These are phyloP conservation scores for Russula abietina DNA, from an alignment of 768 basidiomycete species.

Conservation along the genomic window DNA sequence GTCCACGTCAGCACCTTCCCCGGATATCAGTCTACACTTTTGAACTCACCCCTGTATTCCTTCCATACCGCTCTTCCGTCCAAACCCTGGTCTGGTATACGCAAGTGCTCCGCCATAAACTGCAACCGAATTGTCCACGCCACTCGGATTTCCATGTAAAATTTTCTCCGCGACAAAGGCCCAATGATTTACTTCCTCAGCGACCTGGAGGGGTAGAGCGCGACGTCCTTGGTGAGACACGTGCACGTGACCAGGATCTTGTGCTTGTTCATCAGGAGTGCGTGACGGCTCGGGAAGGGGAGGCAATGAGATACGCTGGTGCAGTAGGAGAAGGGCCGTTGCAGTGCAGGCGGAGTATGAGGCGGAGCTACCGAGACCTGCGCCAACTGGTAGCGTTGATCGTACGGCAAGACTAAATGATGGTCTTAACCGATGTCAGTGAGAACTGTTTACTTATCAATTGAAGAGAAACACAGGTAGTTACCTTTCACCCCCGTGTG, in stretches of 20 bases:
- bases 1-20: not conserved
- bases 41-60: conserved; percentile 65
- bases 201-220: conserved; percentile 54
- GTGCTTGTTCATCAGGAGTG: conserved; percentile 22
- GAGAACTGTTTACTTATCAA: not conserved
- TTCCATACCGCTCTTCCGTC: conserved; percentile 76
- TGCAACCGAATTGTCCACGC: conserved; percentile 93
- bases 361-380: conserved; percentile 95
- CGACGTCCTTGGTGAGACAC: conserved; percentile 60
- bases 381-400: conserved; percentile 87
- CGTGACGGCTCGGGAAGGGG: conserved; percentile 43
- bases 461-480: conserved; percentile 26
- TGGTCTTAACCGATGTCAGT: conserved; percentile 42
- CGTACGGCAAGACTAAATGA: conserved; percentile 77
- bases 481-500: conserved; percentile 50
- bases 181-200: conserved; percentile 85
- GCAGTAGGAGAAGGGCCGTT: conserved; percentile 69
- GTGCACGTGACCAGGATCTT: conserved; percentile 49
- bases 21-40: not conserved
- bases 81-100: conserved; percentile 78
- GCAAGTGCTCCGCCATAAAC: conserved; percentile 89
- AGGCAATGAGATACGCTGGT: conserved; percentile 60
- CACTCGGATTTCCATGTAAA: conserved; percentile 93
- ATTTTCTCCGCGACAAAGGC: conserved; percentile 96
- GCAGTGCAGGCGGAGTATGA: conserved; percentile 89